A percentile compares a stretch with the other conserved stretches of the same genome.
Conservation (phyloP, 2,329 filamentous ascomycete genomes). For the Diaporthe ilicicola region DNA sequence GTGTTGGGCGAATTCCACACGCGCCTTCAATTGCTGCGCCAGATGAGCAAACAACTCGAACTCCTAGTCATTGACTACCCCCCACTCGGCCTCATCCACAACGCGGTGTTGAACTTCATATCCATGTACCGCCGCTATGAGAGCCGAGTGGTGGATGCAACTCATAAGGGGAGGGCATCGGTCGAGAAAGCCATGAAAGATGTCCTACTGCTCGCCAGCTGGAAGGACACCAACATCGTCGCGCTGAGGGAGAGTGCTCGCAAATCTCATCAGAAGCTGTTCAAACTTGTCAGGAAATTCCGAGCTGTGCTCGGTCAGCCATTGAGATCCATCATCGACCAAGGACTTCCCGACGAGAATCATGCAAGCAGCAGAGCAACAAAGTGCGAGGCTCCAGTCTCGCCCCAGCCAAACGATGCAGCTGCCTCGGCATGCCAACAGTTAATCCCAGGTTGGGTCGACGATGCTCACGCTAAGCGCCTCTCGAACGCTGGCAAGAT, state of each 20-base stretch:
- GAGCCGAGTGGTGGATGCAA: slow-evolving; percentile 67
- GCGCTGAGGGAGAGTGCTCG: slow-evolving; percentile 88
- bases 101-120: slow-evolving; percentile 80
- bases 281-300: slow-evolving; percentile 91
- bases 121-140: slow-evolving; percentile 78
- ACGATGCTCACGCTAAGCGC: slow-evolving; percentile 59
- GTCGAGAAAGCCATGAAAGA: slow-evolving; percentile 96
- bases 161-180: slow-evolving; percentile 72
- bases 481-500: slow-evolving; percentile 77
- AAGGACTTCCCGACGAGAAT: slow-evolving; percentile 65
- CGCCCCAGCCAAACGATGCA: slow-evolving; percentile 45
- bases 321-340: slow-evolving; percentile 70
- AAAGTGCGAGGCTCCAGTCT: background rate
- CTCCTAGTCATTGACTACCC: slow-evolving; percentile 68
- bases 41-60: slow-evolving; percentile 71
- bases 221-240: slow-evolving; percentile 97
- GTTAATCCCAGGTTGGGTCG: slow-evolving; percentile 48
- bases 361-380: slow-evolving; percentile 27
- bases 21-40: slow-evolving; percentile 75
- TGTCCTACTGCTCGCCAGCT: slow-evolving; percentile 91
- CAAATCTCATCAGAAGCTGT: slow-evolving; percentile 90
- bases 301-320: slow-evolving; percentile 80
- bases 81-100: slow-evolving; percentile 64
- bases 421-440: slow-evolving; percentile 45
- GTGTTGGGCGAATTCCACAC: slow-evolving; percentile 82